These are phyloP conservation scores for Cutaneotrichosporon cavernicola DNA, from an alignment of 1,284 basidiomycete genomes.

Conservation along the genomic window DNA sequence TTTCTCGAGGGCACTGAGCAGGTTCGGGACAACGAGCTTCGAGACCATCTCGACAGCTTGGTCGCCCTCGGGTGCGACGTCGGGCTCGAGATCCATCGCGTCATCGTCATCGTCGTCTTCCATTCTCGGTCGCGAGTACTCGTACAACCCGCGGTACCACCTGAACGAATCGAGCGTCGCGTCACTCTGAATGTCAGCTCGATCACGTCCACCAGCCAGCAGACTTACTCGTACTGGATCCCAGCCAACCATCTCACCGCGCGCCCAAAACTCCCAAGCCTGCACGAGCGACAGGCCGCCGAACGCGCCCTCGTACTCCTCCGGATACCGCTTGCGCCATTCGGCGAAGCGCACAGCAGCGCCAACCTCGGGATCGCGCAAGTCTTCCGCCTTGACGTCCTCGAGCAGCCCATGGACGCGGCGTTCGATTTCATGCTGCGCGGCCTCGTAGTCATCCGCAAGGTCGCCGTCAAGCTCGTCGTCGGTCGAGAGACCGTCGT, in stretches of 20 bases:
- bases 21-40: slow-evolving; percentile 72
- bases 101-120: slow-evolving; percentile 32
- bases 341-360: slow-evolving; percentile 68
- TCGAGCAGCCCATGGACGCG: slow-evolving; percentile 62
- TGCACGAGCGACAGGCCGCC: slow-evolving; percentile 83
- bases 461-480: slow-evolving; percentile 66
- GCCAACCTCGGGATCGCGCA: slow-evolving; percentile 74
- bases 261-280: slow-evolving; percentile 94
- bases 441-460: slow-evolving; percentile 66
- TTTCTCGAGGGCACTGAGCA: slow-evolving; percentile 67
- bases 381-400: slow-evolving; percentile 85
- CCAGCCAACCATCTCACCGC: slow-evolving; percentile 83
- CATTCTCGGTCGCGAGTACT: slow-evolving; percentile 65
- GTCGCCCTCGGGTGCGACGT: slow-evolving; percentile 77
- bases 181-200: slow-evolving; percentile 55
- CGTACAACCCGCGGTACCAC: slow-evolving; percentile 77
- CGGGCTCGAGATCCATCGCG: slow-evolving; percentile 57
- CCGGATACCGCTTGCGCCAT: slow-evolving; percentile 73
- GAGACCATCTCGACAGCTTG: slow-evolving; percentile 84
- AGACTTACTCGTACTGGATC: slow-evolving; percentile 72
- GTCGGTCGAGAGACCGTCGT: slow-evolving; percentile 82
- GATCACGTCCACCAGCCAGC: too few relatives aligned
- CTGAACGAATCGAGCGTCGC: slow-evolving; percentile 71
- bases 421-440: slow-evolving; percentile 61
- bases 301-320: slow-evolving; percentile 84